Base-by-base conservation (phyloP, 2,329 filamentous ascomycete species). In the Arthrobotrys musiformis region DNA sequence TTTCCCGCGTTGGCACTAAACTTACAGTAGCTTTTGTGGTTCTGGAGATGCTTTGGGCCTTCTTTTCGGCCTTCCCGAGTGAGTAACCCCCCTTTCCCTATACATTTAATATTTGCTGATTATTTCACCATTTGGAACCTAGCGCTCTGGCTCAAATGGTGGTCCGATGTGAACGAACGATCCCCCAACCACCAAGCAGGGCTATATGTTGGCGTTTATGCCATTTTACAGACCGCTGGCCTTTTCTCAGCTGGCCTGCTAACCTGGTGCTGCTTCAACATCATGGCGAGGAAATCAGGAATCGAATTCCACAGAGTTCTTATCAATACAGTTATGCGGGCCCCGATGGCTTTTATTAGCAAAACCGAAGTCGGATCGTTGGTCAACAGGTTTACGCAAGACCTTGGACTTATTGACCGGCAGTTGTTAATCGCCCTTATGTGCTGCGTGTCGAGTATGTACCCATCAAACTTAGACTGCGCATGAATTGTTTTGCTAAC, bases 361-460 rank as follows among this genome's bases (percentile, higher is more conserved):
- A 80, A 74, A 2, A 85, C 83, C 0, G 84, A 86, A 15, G 82
- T 81, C 2, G 85, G 85, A 2, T 82, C 82, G 0, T 84, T 85
- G 2, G 81, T 85, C 6, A 86, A 85, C 30, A 81, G 85, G 83
- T 83, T 79, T 78, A 85, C 84, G 0, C 85, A 86, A 73, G 86
- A 87, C 30, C 81, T 85, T 78, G 83, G 81, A 1, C 80, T 86
- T 0, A 80, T 86, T 2, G 85, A 86, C 70, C 85, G 83, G 28
- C 81, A 83, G 61, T 81, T 86, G 1, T 83, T 85, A 1, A 70
- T 82, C 0, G 83, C 83, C 0, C 64, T 86, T 8, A 80, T 81
- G 13, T 80, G 82, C 15, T 79, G 84, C 42, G 63, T 81, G 62
- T 79, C 62, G 22, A 54, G 62, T 69, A 63, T 28, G 54, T 40